A percentile compares a stretch with the other conserved stretches of the same genome.
phyloP scores from a whole-genome alignment of 345 rosid species.

The Eucalyptus erythrocorys region DNA sequence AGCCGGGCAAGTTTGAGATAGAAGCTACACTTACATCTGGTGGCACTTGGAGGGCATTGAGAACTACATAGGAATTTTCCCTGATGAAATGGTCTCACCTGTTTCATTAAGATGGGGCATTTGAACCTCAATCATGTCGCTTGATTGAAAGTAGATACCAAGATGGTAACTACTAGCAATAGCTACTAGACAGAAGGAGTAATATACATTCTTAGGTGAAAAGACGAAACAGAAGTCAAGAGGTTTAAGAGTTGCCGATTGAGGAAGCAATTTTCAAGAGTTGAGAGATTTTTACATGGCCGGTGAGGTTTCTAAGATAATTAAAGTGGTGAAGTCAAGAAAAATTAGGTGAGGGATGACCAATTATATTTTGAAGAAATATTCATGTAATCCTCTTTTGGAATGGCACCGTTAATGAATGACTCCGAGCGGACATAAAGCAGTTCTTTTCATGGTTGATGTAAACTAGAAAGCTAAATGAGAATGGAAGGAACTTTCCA shows the following conservation, averaged over 20 bases:
- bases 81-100: not conserved
- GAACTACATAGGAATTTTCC: not conserved
- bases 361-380: not conserved
- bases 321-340: not conserved
- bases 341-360: not conserved
- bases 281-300: not conserved
- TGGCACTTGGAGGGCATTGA: constrained; percentile 48
- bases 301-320: not conserved
- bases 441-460: not conserved
- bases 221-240: not conserved
- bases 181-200: not conserved
- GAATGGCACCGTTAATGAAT: not conserved
- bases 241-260: not conserved
- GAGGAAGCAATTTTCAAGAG: not conserved
- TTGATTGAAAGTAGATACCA: not conserved
- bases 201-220: not conserved
- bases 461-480: not conserved
- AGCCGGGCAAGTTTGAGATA: constrained; percentile 15
- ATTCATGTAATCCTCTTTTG: not conserved
- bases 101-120: not conserved
- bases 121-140: constrained; percentile 14
- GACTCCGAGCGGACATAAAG: not conserved
- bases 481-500: not conserved
- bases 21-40: constrained; percentile 14
- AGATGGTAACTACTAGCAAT: not conserved